These are phyloP conservation scores for Lomentospora prolificans DNA, from an alignment of 2,329 filamentous ascomycete species.

Conservation along the genomic window DNA sequence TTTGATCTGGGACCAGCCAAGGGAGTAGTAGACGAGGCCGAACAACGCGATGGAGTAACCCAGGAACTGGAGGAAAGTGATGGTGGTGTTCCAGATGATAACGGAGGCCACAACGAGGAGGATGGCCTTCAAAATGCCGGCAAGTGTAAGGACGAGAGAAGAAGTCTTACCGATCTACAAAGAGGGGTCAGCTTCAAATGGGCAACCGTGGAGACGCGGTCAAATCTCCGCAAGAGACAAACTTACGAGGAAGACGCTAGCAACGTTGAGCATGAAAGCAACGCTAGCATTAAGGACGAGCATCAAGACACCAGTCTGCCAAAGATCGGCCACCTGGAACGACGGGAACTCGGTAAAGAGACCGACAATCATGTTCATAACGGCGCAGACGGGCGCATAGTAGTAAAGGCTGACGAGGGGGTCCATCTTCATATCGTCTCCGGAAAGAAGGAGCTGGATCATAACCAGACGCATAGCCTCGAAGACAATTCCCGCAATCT, in stretches of 20 bases:
- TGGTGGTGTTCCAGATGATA: slow-evolving; percentile 65
- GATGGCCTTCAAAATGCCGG: slow-evolving; percentile 81
- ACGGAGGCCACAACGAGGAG: slow-evolving; percentile 69
- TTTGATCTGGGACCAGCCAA: slow-evolving; percentile 20
- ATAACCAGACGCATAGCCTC: slow-evolving; percentile 76
- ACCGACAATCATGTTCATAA: slow-evolving; percentile 67
- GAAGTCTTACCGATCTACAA: slow-evolving; percentile 77
- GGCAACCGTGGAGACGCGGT: too few relatives aligned
- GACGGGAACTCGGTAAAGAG: slow-evolving; percentile 57
- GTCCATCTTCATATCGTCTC: slow-evolving; percentile 74
- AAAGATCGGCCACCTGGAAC: slow-evolving; percentile 57
- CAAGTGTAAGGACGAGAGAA: slow-evolving; percentile 74
- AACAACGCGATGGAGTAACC: slow-evolving; percentile 64
- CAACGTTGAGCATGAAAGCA: slow-evolving; percentile 73
- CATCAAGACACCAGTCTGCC: slow-evolving; percentile 52
- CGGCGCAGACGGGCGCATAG: slow-evolving; percentile 74
- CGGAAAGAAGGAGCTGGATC: slow-evolving; percentile 73
- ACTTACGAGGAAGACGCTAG: slow-evolving; percentile 76
- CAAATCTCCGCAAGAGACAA: background rate
- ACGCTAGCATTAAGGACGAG: slow-evolving; percentile 66
- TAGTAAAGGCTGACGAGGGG: slow-evolving; percentile 83
- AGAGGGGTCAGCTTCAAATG: background rate
- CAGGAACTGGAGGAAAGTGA: slow-evolving; percentile 61
- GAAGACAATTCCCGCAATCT: slow-evolving; percentile 66
- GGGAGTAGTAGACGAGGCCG: slow-evolving; percentile 41